Evolutionary conservation across 371 early-diverging fungal genomes (phyloP).

Genomic region (Fennellomyces sp.): DNA sequence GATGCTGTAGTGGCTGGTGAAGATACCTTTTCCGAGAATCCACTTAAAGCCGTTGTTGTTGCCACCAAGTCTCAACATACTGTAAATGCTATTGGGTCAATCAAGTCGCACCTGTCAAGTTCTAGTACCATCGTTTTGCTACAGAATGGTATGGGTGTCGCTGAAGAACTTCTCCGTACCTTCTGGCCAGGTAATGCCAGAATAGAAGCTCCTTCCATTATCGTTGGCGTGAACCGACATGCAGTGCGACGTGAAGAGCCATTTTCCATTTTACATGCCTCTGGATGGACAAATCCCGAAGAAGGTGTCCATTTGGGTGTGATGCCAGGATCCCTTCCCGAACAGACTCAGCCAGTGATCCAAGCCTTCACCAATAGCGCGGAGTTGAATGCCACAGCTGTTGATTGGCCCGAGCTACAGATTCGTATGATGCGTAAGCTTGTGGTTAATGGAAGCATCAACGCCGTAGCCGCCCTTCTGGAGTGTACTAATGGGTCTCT

Average conservation of each 20-base stretch:
- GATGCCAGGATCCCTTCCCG: constrained; percentile 9
- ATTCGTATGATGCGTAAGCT: constrained; percentile 54
- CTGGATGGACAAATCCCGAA: constrained; percentile 45
- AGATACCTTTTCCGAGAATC: constrained; percentile 9
- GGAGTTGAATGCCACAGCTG: constrained; percentile 23
- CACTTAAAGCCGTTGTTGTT: constrained; percentile 29
- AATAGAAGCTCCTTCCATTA: constrained; percentile 36
- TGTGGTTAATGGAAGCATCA: constrained; percentile 61
- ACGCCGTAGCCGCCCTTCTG: constrained; percentile 55
- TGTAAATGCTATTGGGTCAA: constrained; percentile 35
- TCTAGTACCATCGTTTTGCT: constrained; percentile 52
- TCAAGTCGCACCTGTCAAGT: constrained; percentile 37
- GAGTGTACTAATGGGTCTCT: constrained; percentile 47
- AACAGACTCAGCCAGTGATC: constrained; percentile 19
- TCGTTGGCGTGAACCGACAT: constrained; percentile 61
- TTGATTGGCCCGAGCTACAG: constrained; percentile 44
- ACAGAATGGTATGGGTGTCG: constrained; percentile 69
- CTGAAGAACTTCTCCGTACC: constrained; percentile 48
- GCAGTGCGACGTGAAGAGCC: constrained; percentile 40
- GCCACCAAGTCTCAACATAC: constrained; percentile 57
- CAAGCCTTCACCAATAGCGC: constrained; percentile 24
- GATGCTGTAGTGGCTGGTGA: constrained; percentile 10
- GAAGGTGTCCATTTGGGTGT: constrained; percentile 33
- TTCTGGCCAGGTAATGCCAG: constrained; percentile 25
- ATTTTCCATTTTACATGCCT: constrained; percentile 51